A percentile compares a stretch with the other conserved stretches of the same genome.
These are phyloP conservation scores for Crassisporium funariophilum DNA, from an alignment of 768 basidiomycete species.

Conservation along the genomic window DNA sequence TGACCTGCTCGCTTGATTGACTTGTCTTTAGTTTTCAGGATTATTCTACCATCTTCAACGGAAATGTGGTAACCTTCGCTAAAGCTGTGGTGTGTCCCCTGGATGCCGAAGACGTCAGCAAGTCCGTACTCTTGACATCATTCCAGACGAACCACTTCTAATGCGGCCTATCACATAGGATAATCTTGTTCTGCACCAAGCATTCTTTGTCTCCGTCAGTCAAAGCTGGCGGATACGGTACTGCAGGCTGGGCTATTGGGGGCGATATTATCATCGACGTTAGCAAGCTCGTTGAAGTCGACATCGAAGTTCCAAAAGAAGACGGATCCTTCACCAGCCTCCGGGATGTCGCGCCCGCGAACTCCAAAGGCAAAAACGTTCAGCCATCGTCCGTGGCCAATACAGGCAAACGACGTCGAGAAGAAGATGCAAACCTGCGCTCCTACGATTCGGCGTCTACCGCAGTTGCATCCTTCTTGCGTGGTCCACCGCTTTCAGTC, in stretches of 20 bases:
- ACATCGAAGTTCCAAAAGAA: constrained; percentile 60
- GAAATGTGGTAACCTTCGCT: constrained; percentile 62
- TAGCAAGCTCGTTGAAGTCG: constrained; percentile 63
- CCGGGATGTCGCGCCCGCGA: constrained; percentile 50
- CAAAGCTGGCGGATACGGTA: constrained; percentile 91
- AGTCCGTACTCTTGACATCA: constrained; percentile 44
- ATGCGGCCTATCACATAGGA: constrained; percentile 37
- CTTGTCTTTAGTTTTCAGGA: constrained; percentile 42
- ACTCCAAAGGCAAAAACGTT: constrained; percentile 57
- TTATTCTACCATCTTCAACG: constrained; percentile 70
- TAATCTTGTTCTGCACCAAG: constrained; percentile 72
- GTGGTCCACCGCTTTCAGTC: constrained; percentile 32
- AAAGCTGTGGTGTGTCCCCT: constrained; percentile 71
- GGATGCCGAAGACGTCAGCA: constrained; percentile 81
- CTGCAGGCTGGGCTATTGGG: constrained; percentile 85
- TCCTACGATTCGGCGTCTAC: constrained; percentile 58
- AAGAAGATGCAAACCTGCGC: constrained; percentile 54
- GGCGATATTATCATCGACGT: constrained; percentile 89
- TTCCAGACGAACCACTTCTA: background rate
- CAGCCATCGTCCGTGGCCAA: constrained; percentile 15
- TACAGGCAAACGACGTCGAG: constrained; percentile 56
- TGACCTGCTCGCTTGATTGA: constrained; percentile 1
- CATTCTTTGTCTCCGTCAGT: constrained; percentile 74
- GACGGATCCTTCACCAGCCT: constrained; percentile 65
- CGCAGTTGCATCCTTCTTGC: constrained; percentile 53